A percentile compares a stretch with the other conserved stretches of the same genome.
Evolutionary conservation across 2,329 filamentous ascomycete species (phyloP).

Genomic region (Phyllosticta citrichinensis): DNA sequence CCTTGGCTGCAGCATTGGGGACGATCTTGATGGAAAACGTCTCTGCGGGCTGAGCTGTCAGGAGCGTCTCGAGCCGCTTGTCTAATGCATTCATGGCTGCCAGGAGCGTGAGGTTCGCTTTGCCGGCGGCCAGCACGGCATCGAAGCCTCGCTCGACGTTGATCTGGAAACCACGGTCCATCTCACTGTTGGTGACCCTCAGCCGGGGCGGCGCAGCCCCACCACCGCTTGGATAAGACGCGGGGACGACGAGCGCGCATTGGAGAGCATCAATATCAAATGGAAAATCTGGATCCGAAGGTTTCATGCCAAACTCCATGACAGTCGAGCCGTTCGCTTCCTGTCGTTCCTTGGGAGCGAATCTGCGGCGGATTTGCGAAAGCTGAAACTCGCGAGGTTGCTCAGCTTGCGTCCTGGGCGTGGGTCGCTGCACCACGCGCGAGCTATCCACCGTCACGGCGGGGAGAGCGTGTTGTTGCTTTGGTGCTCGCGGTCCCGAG

Average conservation of each 20-base stretch:
- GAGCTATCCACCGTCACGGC: constrained; percentile 25
- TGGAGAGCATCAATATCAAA: constrained; percentile 62
- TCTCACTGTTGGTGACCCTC: constrained; percentile 57
- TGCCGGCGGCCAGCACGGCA: constrained; percentile 44
- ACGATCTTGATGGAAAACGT: constrained; percentile 17
- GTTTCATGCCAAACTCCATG: constrained; percentile 54
- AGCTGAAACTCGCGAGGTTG: constrained; percentile 68
- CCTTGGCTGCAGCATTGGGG: constrained; percentile 10
- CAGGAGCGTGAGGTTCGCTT: constrained; percentile 50
- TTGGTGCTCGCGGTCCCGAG: constrained; percentile 6
- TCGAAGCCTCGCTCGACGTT: constrained; percentile 71
- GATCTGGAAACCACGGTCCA: constrained; percentile 61
- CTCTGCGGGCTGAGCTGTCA: constrained; percentile 54
- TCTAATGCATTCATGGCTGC: constrained; percentile 60
- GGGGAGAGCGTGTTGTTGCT: not conserved
- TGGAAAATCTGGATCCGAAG: constrained; percentile 76
- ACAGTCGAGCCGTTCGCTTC: constrained; percentile 42
- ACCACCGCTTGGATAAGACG: constrained; percentile 46
- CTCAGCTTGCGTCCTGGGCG: constrained; percentile 52
- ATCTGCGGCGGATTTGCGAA: constrained; percentile 61
- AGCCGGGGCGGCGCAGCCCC: constrained; percentile 41
- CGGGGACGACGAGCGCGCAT: constrained; percentile 57
- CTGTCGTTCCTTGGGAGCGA: constrained; percentile 38
- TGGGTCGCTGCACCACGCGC: constrained; percentile 53
- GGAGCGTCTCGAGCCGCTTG: constrained; percentile 57